Conservation (phyloP, 441 rosid species). For the Gossypium lobatum region DNA sequence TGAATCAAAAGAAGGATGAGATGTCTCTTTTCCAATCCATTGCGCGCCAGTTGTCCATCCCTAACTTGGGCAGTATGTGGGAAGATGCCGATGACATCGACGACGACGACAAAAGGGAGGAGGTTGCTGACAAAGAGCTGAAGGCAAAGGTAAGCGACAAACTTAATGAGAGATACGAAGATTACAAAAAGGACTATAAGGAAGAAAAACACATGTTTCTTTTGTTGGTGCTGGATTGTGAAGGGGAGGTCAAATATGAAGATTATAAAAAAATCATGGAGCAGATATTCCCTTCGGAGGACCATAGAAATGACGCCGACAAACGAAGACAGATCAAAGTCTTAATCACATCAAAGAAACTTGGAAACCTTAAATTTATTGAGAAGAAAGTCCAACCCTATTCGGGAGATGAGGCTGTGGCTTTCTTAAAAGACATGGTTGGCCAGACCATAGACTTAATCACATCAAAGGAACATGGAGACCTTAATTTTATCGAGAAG, state of each 20-base stretch:
- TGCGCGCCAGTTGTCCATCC: constrained; percentile 35
- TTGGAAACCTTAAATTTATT: no score
- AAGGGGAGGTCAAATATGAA: constrained; percentile 9
- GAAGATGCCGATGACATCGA: constrained; percentile 22
- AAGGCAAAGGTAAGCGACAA: neutral
- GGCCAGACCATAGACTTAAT: no score
- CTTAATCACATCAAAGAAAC: no score
- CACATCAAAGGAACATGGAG: constrained; percentile 11
- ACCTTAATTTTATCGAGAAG: neutral
- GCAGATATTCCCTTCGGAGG: neutral
- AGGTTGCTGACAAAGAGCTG: neutral
- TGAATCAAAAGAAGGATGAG: constrained; percentile 8
- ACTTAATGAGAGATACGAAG: neutral
- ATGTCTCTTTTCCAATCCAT: constrained; percentile 29
- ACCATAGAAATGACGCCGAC: no score
- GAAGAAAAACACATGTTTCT: neutral
- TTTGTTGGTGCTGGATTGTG: constrained; percentile 35
- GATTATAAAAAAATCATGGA: constrained; percentile 11
- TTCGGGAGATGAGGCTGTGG: no score
- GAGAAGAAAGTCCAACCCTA: no score
- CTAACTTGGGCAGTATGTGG: constrained; percentile 29
- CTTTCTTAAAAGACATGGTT: no score
- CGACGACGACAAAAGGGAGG: neutral
- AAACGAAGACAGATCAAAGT: no score
- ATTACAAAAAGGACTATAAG: neutral